Conservation (phyloP, 148 eudicot species). For the Dysphania ambrosioides region DNA sequence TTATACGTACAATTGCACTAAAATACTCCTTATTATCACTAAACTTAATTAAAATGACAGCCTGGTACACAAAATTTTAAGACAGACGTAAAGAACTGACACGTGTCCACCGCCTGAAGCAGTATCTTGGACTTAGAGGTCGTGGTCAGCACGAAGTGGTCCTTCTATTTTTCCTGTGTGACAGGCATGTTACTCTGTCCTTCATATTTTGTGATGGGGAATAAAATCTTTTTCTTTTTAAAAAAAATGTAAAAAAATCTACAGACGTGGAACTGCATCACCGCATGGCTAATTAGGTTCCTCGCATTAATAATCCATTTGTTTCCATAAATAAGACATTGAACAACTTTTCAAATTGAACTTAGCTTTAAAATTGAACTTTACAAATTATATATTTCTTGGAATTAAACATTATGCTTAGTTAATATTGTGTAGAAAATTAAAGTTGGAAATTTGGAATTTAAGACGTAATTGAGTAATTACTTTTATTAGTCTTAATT, state of each 20-base stretch:
- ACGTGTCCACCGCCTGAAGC: constrained; percentile 10
- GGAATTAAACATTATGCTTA: too few species aligned
- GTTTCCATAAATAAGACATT: too few species aligned
- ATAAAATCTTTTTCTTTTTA: constrained; percentile 8
- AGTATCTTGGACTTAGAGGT: not conserved
- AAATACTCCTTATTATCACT: not conserved
- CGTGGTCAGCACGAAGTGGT: constrained; percentile 20
- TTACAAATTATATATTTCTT: too few species aligned
- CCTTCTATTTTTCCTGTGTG: not conserved
- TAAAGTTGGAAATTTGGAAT: too few species aligned
- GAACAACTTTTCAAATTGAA: too few species aligned
- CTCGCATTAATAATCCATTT: too few species aligned
- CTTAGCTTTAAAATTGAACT: too few species aligned
- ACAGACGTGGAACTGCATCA: not conserved
- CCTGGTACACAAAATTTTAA: constrained; percentile 1
- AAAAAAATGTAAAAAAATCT: not conserved
- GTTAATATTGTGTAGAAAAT: too few species aligned
- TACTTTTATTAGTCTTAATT: too few species aligned
- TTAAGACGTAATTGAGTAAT: too few species aligned
- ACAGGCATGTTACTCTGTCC: constrained; percentile 25
- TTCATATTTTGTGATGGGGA: not conserved
- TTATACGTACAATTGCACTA: too few species aligned
- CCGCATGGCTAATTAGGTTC: not conserved
- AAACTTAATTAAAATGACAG: constrained; percentile 4
- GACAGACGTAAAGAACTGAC: constrained; percentile 12